Conservation (phyloP, 805 yeast genomes). For the Allodekkera sacchari region DNA sequence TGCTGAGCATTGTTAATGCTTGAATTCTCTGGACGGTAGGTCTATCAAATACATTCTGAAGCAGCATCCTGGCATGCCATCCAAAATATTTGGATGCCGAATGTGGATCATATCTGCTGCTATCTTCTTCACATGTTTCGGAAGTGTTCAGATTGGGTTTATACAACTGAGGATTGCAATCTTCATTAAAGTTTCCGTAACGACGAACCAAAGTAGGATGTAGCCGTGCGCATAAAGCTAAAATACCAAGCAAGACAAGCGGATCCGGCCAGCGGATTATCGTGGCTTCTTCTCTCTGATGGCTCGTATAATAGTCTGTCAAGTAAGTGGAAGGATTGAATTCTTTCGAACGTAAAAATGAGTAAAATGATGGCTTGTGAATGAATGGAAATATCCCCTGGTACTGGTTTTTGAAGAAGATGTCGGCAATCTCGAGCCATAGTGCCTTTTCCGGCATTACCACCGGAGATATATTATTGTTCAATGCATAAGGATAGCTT, state of each 20-base stretch:
- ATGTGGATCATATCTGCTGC: constrained; percentile 13
- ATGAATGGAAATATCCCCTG: constrained; percentile 11
- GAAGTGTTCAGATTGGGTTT: constrained; percentile 12
- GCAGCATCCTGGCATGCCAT: constrained; percentile 27
- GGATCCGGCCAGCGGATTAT: constrained; percentile 18
- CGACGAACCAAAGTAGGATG: constrained; percentile 24
- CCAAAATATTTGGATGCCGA: constrained; percentile 31
- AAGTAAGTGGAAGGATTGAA: constrained; percentile 8
- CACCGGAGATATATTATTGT: background rate
- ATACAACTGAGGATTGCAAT: constrained; percentile 19
- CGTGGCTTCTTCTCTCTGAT: constrained; percentile 3
- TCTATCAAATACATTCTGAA: constrained; percentile 29
- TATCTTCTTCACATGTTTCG: constrained; percentile 1
- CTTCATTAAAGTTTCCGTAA: constrained; percentile 27
- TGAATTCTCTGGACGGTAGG: constrained; percentile 31
- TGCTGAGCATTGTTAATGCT: constrained; percentile 28
- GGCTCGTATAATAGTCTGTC: constrained; percentile 4
- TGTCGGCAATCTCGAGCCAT: constrained; percentile 9
- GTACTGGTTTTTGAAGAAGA: constrained; percentile 9
- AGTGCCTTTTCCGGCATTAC: constrained; percentile 8
- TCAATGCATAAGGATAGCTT: background rate
- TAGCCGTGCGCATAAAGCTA: constrained; percentile 29
- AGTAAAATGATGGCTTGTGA: constrained; percentile 8
- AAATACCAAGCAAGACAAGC: constrained; percentile 25
- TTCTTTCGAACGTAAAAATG: constrained; percentile 7